A percentile compares a stretch with the other conserved stretches of the same genome.
These are phyloP conservation scores for Pichia sporocuriosa DNA, from an alignment of 805 yeast species.

Conservation along the genomic window DNA sequence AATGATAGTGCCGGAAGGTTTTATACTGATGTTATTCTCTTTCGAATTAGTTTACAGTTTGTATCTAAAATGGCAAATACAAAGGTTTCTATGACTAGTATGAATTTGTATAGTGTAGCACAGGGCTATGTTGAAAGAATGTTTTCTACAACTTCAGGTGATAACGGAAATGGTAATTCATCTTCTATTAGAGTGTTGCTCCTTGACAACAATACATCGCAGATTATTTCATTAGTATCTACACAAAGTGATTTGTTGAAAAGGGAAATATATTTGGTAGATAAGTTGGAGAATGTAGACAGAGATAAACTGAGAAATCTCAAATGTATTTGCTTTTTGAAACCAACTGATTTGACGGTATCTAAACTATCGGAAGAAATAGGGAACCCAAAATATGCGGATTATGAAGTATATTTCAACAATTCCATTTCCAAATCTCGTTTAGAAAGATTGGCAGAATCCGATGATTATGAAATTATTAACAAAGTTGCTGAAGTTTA, in stretches of 20 bases:
- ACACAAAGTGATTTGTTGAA: constrained; percentile 81
- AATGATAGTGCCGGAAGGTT: no score
- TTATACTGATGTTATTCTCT: no score
- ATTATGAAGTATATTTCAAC: constrained; percentile 72
- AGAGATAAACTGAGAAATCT: constrained; percentile 74
- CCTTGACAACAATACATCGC: constrained; percentile 72
- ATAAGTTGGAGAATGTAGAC: constrained; percentile 48
- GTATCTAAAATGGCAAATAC: neutral
- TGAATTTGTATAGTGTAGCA: constrained; percentile 44
- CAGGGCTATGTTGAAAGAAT: constrained; percentile 38
- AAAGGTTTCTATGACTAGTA: constrained; percentile 13
- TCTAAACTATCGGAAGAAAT: constrained; percentile 59
- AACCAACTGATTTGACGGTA: constrained; percentile 65
- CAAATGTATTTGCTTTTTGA: constrained; percentile 70
- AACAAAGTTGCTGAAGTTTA: constrained; percentile 73
- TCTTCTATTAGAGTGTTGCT: constrained; percentile 63
- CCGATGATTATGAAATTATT: constrained; percentile 81
- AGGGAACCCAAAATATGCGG: constrained; percentile 68
- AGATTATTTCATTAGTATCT: constrained; percentile 79
- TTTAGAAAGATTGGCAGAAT: constrained; percentile 81
- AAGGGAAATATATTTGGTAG: constrained; percentile 80
- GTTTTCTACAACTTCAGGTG: constrained; percentile 16
- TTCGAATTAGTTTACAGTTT: no score
- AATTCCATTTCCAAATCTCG: constrained; percentile 70
- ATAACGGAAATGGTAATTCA: no score